Evolutionary conservation across 805 yeast species (phyloP).

Genomic region (Metschnikowia lachancei): DNA sequence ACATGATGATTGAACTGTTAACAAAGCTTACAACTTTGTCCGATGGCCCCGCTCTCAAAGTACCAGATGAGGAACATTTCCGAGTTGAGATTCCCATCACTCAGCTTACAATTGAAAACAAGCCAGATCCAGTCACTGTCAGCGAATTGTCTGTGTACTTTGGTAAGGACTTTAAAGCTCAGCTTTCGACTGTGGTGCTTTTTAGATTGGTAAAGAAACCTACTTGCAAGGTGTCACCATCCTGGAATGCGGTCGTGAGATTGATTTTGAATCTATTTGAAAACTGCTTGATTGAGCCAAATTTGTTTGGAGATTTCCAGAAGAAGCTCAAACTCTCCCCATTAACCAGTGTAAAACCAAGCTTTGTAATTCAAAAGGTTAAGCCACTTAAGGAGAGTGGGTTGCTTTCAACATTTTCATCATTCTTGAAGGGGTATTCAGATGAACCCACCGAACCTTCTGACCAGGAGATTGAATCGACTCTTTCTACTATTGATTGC

Average conservation of each 20-base stretch:
- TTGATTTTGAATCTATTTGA: slow-evolving; percentile 66
- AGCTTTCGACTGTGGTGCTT: slow-evolving; percentile 79
- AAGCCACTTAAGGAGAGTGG: slow-evolving; percentile 72
- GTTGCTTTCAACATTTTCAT: slow-evolving; percentile 84
- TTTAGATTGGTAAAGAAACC: slow-evolving; percentile 71
- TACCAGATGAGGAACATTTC: slow-evolving; percentile 18
- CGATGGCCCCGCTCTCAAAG: slow-evolving; percentile 29
- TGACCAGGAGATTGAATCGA: slow-evolving; percentile 85
- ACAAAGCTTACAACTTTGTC: slow-evolving; percentile 68
- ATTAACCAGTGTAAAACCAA: slow-evolving; percentile 64
- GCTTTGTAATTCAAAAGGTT: slow-evolving; percentile 58
- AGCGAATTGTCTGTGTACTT: slow-evolving; percentile 78
- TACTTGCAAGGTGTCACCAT: slow-evolving; percentile 45
- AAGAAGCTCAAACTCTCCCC: slow-evolving; percentile 49
- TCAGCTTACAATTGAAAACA: slow-evolving; percentile 47
- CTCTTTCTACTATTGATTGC: slow-evolving; percentile 81
- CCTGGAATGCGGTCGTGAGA: slow-evolving; percentile 62
- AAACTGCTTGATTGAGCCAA: slow-evolving; percentile 67
- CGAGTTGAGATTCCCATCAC: slow-evolving; percentile 37
- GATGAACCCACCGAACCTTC: slow-evolving; percentile 92
- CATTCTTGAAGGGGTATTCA: slow-evolving; percentile 80
- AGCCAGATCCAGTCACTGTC: slow-evolving; percentile 62
- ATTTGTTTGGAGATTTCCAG: slow-evolving; percentile 61
- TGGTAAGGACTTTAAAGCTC: slow-evolving; percentile 91
- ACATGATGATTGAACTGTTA: slow-evolving; percentile 62